Base-by-base conservation (phyloP, 176 grass and related monocot genomes). In the Triticum turgidum region DNA sequence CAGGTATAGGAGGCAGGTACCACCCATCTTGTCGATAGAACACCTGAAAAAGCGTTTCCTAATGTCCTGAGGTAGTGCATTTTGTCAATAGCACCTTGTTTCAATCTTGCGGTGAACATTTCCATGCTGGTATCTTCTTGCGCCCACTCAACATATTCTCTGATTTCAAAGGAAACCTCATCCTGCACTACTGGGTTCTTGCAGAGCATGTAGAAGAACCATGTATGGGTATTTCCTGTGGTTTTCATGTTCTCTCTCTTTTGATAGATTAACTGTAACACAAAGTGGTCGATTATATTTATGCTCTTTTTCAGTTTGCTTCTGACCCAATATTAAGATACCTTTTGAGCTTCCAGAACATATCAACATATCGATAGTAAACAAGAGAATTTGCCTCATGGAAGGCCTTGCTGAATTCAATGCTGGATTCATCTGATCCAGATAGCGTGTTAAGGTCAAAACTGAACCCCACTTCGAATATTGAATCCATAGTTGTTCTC, bases 181-280 rank as follows among this genome's bases (percentile, higher is more conserved):
- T 94, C 88, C 71, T 94, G 88, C 61, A 91, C 34, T 33, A 78
- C 32, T 5, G 92, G 88, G 84, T 94, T 87, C 64, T 87, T 92
- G 79, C 92, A 94, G 11, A 97, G 59, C 90, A 97, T 89, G 69
- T 89, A 97, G 64, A 94, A 92, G 75, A 97, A 85, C 92, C 90
- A 97, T 11, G 94, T 85, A 9, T 92, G 91, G 32, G 89, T 92
- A 54, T 86, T 75, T 7, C 81, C 89, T 11, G 89, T 93, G 20
- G 87, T 73, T 21, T 82, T 65, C 83, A 88, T 78, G 27, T 87
- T 66, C 30, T 89, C 69, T 27, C 49, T 87, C 82, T 90, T 97
- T 61, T 49, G 79, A 37, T 67, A 62, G 20, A 94, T 94, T 70
- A 94, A 2, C 4, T 83, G 18, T 72, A 87, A 89, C 44, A 94